phyloP scores from a whole-genome alignment of 1,139 yeast genomes.

The Scheffersomyces quercinus region DNA sequence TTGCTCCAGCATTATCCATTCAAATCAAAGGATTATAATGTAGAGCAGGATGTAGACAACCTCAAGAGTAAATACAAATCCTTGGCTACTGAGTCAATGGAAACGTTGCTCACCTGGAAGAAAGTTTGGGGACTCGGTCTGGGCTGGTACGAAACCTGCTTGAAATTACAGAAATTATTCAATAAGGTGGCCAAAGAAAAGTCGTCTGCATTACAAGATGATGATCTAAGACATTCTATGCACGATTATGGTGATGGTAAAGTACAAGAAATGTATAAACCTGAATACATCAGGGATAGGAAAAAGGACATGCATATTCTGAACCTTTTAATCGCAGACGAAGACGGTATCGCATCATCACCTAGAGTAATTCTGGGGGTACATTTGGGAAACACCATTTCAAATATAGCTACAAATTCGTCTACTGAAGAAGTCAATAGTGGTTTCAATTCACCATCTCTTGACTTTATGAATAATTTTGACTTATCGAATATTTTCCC shows the following conservation, averaged over 20 bases:
- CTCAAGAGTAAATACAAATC: constrained; percentile 18
- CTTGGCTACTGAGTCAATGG: constrained; percentile 20
- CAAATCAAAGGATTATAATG: neutral
- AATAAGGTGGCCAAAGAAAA: constrained; percentile 12
- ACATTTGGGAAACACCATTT: neutral
- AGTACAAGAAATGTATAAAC: constrained; percentile 20
- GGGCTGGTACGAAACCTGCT: constrained; percentile 23
- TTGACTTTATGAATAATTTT: constrained; percentile 20
- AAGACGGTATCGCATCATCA: neutral
- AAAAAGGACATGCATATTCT: constrained; percentile 18
- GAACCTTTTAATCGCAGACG: constrained; percentile 14
- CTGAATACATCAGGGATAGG: constrained; percentile 13
- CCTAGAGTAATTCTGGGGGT: neutral
- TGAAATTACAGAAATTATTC: constrained; percentile 20
- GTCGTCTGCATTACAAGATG: constrained; percentile 16
- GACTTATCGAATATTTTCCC: constrained; percentile 23
- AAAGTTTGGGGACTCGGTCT: constrained; percentile 27
- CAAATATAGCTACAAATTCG: neutral
- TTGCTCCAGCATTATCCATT: constrained; percentile 28
- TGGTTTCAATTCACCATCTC: constrained; percentile 14
- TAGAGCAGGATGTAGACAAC: constrained; percentile 1
- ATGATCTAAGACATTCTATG: constrained; percentile 23
- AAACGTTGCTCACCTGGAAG: constrained; percentile 21
- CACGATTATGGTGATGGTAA: constrained; percentile 29
- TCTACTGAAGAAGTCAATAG: neutral